Conservation (phyloP, 176 grass and related monocot species). For the Oryza australiensis region DNA sequence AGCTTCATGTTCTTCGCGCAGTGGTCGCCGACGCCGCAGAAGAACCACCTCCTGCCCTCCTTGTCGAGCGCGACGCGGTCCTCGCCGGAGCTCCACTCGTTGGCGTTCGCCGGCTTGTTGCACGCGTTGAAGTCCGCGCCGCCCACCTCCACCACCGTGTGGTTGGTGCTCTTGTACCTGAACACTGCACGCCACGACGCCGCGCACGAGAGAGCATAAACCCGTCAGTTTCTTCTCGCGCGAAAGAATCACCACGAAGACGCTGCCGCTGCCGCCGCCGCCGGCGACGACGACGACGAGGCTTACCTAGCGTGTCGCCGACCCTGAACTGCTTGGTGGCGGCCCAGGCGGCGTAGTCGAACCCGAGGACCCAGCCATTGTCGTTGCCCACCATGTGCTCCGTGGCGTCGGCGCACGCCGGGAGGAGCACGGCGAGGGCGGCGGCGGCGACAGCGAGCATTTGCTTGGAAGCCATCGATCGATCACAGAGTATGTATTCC, state of each 20-base stretch:
- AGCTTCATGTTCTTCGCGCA: constrained; percentile 45
- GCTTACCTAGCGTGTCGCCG: constrained; percentile 54
- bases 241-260: too few relatives aligned
- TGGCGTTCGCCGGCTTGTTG: background rate
- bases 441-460: constrained; percentile 9
- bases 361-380: constrained; percentile 23
- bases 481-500: too few relatives aligned
- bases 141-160: constrained; percentile 44
- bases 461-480: constrained; percentile 59
- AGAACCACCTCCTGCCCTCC: constrained; percentile 43
- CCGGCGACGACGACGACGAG: too few relatives aligned
- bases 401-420: background rate
- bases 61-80: constrained; percentile 37
- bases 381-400: constrained; percentile 50
- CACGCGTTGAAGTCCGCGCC: constrained; percentile 35
- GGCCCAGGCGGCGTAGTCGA: constrained; percentile 50
- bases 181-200: constrained; percentile 31
- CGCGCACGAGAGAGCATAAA: too few relatives aligned
- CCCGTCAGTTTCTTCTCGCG: too few relatives aligned
- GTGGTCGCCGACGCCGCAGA: constrained; percentile 41
- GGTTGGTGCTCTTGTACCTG: constrained; percentile 34
- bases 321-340: constrained; percentile 43
- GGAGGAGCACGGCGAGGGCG: constrained; percentile 16
- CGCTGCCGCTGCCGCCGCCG: too few relatives aligned
- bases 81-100: background rate